Evolutionary conservation across 176 grass and related monocot genomes (phyloP).

Genomic region (Oropetium thomaeum): DNA sequence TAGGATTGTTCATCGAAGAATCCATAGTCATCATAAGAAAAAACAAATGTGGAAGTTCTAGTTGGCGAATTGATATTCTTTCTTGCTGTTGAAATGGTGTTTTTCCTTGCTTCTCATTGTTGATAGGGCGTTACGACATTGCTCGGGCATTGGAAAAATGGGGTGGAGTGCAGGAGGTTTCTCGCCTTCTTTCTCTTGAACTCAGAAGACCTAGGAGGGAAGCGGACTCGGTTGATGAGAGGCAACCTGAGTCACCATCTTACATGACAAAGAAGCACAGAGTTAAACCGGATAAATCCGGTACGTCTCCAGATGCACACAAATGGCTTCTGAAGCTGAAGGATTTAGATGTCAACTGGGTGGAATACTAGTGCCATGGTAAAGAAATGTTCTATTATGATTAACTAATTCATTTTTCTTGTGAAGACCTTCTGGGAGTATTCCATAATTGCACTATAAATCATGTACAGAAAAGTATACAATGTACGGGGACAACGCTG

Average conservation of each 20-base stretch:
- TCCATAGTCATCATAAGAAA: neutral
- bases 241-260: constrained; percentile 25
- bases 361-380: constrained; percentile 31
- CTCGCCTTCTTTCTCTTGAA: constrained; percentile 73
- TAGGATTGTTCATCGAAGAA: neutral
- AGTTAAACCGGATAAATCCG: constrained; percentile 36
- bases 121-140: constrained; percentile 79
- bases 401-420: neutral
- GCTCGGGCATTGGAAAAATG: constrained; percentile 93
- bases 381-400: neutral
- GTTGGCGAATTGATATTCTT: neutral
- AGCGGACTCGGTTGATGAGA: constrained; percentile 33
- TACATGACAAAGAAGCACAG: neutral
- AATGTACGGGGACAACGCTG: neutral
- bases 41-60: neutral
- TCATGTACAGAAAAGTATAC: constrained; percentile 3
- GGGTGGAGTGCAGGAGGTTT: constrained; percentile 91
- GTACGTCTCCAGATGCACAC: constrained; percentile 35
- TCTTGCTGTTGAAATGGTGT: constrained; percentile 3
- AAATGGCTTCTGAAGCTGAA: constrained; percentile 77
- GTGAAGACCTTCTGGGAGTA: neutral
- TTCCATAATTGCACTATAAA: neutral
- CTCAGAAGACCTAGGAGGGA: constrained; percentile 50
- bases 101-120: constrained; percentile 7
- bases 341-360: constrained; percentile 77